A percentile compares a stretch with the other conserved stretches of the same genome.
Evolutionary conservation across 2,329 filamentous ascomycete genomes (phyloP).

Genomic region (Sporothrix luriei): DNA sequence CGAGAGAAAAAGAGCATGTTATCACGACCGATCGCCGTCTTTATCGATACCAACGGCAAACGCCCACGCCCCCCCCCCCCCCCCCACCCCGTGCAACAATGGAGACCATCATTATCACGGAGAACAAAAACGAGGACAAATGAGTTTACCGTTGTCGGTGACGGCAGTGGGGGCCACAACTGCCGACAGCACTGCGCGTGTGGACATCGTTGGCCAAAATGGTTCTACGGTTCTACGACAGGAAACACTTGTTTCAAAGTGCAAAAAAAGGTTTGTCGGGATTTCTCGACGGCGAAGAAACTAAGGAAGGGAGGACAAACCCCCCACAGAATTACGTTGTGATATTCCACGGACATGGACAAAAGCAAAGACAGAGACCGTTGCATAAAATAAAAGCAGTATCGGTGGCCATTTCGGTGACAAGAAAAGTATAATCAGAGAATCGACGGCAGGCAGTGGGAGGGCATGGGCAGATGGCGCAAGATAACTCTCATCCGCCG

Average conservation of each 20-base stretch:
- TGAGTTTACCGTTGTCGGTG: conserved; percentile 2
- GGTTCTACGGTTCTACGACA: too few species aligned
- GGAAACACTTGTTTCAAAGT: background rate
- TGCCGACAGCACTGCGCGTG: conserved; percentile 11
- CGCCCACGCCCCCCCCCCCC: background rate
- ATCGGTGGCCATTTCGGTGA: conserved; percentile 19
- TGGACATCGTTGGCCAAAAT: background rate
- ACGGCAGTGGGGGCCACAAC: conserved; percentile 21
- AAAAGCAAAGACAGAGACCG: background rate
- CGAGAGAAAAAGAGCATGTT: background rate
- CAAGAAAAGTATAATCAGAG: conserved; percentile 15
- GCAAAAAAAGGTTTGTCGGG: conserved; percentile 1
- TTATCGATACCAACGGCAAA: background rate
- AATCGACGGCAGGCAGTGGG: background rate
- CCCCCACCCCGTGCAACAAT: background rate
- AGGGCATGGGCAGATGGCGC: conserved; percentile 18
- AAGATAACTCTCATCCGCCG: conserved; percentile 18
- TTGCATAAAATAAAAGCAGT: background rate
- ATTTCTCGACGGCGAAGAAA: too few species aligned
- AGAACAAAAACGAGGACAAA: background rate
- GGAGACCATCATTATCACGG: conserved; percentile 8
- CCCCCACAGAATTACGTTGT: conserved; percentile 21
- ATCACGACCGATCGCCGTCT: conserved; percentile 14
- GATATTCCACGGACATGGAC: background rate
- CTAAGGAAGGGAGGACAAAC: too few species aligned